These are phyloP conservation scores for Pseudozyma tsukubaensis DNA, from an alignment of 1,284 basidiomycete species.

Conservation along the genomic window DNA sequence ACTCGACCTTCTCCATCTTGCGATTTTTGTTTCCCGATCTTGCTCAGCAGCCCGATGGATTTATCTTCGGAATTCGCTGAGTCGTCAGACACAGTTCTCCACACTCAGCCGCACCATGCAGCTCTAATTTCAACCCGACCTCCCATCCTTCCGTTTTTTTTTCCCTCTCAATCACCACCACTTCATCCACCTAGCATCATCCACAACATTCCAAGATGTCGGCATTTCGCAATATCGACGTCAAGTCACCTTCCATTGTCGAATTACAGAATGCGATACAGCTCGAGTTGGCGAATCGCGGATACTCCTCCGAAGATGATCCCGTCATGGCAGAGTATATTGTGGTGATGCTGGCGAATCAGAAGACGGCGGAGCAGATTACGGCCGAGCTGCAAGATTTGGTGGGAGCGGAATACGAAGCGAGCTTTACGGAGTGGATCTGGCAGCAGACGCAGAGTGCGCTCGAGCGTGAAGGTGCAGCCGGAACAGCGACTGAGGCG, in stretches of 20 bases:
- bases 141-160: background rate
- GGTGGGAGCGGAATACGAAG: slow-evolving; percentile 60
- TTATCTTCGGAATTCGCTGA: slow-evolving; percentile 15
- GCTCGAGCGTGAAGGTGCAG: slow-evolving; percentile 1
- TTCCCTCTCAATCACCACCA: slow-evolving; percentile 1
- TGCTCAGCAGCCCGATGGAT: background rate
- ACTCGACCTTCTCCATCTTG: slow-evolving; percentile 9
- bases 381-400: slow-evolving; percentile 63
- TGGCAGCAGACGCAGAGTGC: slow-evolving; percentile 48
- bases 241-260: slow-evolving; percentile 36
- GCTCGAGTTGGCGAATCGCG: slow-evolving; percentile 48
- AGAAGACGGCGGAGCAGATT: slow-evolving; percentile 61
- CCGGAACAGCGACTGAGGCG: slow-evolving; percentile 1
- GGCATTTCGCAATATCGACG: slow-evolving; percentile 44
- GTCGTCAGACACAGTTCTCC: slow-evolving; percentile 24
- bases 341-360: slow-evolving; percentile 68
- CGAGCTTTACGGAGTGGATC: slow-evolving; percentile 55
- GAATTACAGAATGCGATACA: slow-evolving; percentile 56
- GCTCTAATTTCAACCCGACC: background rate
- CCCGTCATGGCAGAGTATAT: slow-evolving; percentile 67
- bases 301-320: slow-evolving; percentile 56
- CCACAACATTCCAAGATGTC: slow-evolving; percentile 17
- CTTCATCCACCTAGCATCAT: background rate
- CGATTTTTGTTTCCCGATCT: background rate
- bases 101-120: background rate